Evolutionary conservation across 495 filamentous ascomycete genomes (phyloP), one percentile per base, ranked within the genome.

Genomic region (Astrothelium macrocarpum): DNA sequence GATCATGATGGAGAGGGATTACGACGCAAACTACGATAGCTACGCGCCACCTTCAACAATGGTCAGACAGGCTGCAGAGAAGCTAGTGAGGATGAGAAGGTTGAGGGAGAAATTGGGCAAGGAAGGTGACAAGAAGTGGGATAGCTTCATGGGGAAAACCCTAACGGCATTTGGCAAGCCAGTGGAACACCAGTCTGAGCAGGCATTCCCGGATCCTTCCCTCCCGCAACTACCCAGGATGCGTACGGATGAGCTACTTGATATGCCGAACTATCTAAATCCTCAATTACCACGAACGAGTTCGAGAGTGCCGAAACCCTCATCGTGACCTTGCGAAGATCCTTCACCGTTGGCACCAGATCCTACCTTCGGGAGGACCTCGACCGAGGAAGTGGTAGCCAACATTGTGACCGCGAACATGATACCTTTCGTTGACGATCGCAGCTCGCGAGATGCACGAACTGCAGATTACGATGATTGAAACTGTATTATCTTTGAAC

Each of bases 51-150:
- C 75, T 16, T 67, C 63, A 36, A 56, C 70, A 1, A 71, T 76
- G 71, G 60, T 78, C 34, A 46, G 64, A 56, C 75, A 78, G 71
- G 68, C 68, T 14, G 75, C 75, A 1, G 75, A 78, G 68, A 76
- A 71, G 65, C 49, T 78, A 29, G 75, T 76, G 18, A 56, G 75
- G 56, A 70, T 73, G 28, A 65, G 75, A 62, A 60, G 74, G 43
- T 65, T 73, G 53, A 59, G 75, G 42, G 75, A 78, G 64, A 26
- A 34, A 14, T 68, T 64, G 26, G 65, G 65, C 23, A n/a, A 62
- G 42, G 60, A 66, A 53, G 67, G 74, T 16, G 61, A 62, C 7
- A 62, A 46, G 65, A 65, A 74, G 46, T 77, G 75, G 75, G 62
- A 71, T 12, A 70, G 62, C 12, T 74, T 71, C 56, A 66, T 74